Base-by-base conservation (phyloP, 2,329 filamentous ascomycete species). In the Claviceps quebecensis region DNA sequence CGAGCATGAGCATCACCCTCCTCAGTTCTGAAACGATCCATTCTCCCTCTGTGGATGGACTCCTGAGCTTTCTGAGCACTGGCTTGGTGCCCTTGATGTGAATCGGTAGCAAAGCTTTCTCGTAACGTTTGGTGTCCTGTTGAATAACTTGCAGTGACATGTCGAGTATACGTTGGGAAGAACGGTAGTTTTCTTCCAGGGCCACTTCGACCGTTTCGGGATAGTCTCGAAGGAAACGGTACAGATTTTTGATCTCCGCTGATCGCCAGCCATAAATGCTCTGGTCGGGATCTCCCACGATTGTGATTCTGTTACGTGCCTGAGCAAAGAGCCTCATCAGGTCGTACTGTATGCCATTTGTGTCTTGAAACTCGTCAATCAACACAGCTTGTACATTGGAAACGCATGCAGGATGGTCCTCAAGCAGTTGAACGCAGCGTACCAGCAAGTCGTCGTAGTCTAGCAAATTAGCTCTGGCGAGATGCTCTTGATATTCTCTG, bases 291-390 rank as follows among this genome's bases (percentile, higher is more conserved):
- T 98, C 91, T 37, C 91, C 93, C 4, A 98, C 93, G 54, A 96
- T 87, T 1, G 91, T 97, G 58, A 97, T 91, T n/a, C 81, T 77
- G 52, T 80, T 77, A 44, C 77, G 75, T 22, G 74, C 70, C 54
- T 87, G 81, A 1, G 90, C 87, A 60, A 98, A 83, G 1, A 95
- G 75, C 56, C 79, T 84, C 89, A 96, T 96, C 43, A 98, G 72
- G 58, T 96, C 88, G 61, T 95, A 97, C 65, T 98, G 91, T 4
- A 96, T 83, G 19, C 87, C 79, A 63, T 97, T 98, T 7, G 91
- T 97, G 67, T 98, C 91, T 67, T 98, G 91, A 56, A 96, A 98
- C 63, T 98, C 91, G 63, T 98, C 91, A 55, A 98, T 94, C 45
- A 98, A 74, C 6, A 97, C 89, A 0, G 87, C 81, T 65, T 96